Conservation (phyloP, 2,329 filamentous ascomycete species). For the Cercospora sojina region DNA sequence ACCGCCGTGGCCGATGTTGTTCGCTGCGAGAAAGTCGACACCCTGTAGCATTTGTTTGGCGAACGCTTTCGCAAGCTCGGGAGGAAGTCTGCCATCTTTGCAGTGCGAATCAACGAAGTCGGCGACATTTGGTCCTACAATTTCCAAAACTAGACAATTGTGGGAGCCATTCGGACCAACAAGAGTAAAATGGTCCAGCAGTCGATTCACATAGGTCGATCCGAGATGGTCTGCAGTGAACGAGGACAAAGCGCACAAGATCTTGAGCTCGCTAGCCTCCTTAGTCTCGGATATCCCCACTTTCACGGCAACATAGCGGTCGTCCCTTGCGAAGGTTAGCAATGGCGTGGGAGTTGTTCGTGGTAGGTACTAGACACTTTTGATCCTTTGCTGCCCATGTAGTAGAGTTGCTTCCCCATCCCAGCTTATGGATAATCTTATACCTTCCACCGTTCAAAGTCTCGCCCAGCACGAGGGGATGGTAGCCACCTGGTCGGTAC, state of each 20-base stretch:
- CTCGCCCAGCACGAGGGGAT: background rate
- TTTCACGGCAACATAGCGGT: background rate
- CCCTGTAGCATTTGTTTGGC: slow-evolving; percentile 8
- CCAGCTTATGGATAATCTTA: slow-evolving; percentile 13
- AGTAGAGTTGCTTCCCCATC: slow-evolving; percentile 13
- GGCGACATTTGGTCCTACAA: background rate
- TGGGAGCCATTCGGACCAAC: slow-evolving; percentile 14
- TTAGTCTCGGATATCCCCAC: background rate
- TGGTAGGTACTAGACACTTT: background rate
- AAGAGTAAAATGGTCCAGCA: slow-evolving; percentile 9
- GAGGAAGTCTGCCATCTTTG: background rate
- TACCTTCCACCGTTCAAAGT: slow-evolving; percentile 1
- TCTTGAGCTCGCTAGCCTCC: slow-evolving; percentile 8
- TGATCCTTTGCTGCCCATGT: slow-evolving; percentile 15
- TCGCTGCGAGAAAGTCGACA: slow-evolving; percentile 3
- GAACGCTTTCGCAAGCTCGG: background rate
- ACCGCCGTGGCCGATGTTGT: slow-evolving; percentile 8
- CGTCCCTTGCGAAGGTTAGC: background rate
- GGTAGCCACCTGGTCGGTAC: background rate
- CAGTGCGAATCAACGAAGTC: background rate
- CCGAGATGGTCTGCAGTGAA: background rate
- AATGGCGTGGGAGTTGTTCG: background rate
- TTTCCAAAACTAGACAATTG: slow-evolving; percentile 2
- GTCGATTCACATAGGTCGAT: background rate
- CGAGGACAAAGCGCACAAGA: background rate